A percentile compares a stretch with the other conserved stretches of the same genome.
phyloP scores from a whole-genome alignment of 352 stramenopile species.

The Phytophthora lateralis region DNA sequence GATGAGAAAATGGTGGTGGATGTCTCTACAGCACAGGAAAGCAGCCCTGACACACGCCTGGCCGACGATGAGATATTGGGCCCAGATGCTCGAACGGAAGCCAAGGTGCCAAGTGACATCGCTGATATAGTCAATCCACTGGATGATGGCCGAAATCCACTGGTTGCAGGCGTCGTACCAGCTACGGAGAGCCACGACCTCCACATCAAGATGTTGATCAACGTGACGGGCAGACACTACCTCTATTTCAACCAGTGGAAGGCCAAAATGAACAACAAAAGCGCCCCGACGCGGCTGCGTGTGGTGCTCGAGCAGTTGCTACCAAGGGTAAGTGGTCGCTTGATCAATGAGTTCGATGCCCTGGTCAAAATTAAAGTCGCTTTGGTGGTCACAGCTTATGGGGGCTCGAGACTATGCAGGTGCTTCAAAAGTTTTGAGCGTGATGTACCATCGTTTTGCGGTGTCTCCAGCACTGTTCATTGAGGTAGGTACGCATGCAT shows the following conservation, averaged over 20 bases:
- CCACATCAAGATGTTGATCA: slow-evolving; percentile 41
- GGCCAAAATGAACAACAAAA: slow-evolving; percentile 24
- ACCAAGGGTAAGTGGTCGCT: slow-evolving; percentile 37
- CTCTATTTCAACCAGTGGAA: slow-evolving; percentile 71
- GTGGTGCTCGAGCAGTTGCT: slow-evolving; percentile 55
- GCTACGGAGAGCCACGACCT: slow-evolving; percentile 39
- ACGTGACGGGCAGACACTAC: slow-evolving; percentile 13
- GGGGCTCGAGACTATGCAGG: slow-evolving; percentile 73
- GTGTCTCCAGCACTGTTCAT: slow-evolving; percentile 62
- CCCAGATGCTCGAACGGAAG: background rate
- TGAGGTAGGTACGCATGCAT: slow-evolving; percentile 42
- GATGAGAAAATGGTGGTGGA: too few species aligned
- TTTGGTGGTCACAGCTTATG: slow-evolving; percentile 47
- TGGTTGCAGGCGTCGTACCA: slow-evolving; percentile 33
- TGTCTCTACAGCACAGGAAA: background rate
- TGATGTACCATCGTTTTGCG: slow-evolving; percentile 75
- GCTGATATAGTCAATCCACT: background rate
- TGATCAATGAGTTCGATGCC: background rate
- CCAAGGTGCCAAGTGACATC: background rate
- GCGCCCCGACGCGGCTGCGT: slow-evolving; percentile 43
- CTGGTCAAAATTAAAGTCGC: background rate
- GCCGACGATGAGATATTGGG: background rate
- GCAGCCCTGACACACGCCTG: background rate
- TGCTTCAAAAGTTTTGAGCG: slow-evolving; percentile 62
- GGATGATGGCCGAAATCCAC: slow-evolving; percentile 18